A percentile compares a stretch with the other conserved stretches of the same genome.
Conservation (phyloP, 164 flowering plant genomes). For the Piper betle region DNA sequence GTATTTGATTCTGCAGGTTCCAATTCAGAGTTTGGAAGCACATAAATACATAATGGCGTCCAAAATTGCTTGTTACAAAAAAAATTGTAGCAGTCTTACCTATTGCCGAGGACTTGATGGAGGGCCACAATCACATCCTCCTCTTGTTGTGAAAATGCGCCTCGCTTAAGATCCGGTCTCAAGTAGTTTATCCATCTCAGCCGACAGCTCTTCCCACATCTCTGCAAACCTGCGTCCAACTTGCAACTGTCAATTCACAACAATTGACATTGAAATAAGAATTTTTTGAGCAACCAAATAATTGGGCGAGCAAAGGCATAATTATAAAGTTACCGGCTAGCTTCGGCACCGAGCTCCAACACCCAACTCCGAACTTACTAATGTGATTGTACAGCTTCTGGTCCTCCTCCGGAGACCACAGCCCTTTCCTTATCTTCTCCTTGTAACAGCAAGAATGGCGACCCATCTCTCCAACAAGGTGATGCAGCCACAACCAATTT, state of each 20-base stretch:
- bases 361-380: constrained; percentile 62
- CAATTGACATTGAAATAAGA: not conserved
- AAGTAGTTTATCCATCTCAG: constrained; percentile 85
- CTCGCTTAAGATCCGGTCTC: constrained; percentile 83
- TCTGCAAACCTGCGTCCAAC: constrained; percentile 43
- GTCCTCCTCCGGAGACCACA: constrained; percentile 96
- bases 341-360: constrained; percentile 92
- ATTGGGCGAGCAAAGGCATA: not conserved
- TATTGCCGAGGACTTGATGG: constrained; percentile 76
- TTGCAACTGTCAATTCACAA: not conserved
- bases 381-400: constrained; percentile 71
- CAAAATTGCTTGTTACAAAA: too few relatives aligned
- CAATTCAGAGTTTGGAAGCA: not conserved
- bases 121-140: constrained; percentile 68
- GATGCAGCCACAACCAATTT: too few relatives aligned
- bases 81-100: constrained; percentile 20
- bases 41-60: too few relatives aligned
- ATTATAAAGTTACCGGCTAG: constrained; percentile 41
- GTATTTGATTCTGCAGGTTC: not conserved
- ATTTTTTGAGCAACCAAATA: not conserved
- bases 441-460: constrained; percentile 49
- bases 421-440: constrained; percentile 68
- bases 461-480: constrained; percentile 30
- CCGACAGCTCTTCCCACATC: constrained; percentile 93
- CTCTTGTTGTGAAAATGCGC: constrained; percentile 74